Evolutionary conservation across 2,329 filamentous ascomycete species (phyloP), one percentile per base, ranked within the genome.

Genomic region (Fusarium veterinarium): DNA sequence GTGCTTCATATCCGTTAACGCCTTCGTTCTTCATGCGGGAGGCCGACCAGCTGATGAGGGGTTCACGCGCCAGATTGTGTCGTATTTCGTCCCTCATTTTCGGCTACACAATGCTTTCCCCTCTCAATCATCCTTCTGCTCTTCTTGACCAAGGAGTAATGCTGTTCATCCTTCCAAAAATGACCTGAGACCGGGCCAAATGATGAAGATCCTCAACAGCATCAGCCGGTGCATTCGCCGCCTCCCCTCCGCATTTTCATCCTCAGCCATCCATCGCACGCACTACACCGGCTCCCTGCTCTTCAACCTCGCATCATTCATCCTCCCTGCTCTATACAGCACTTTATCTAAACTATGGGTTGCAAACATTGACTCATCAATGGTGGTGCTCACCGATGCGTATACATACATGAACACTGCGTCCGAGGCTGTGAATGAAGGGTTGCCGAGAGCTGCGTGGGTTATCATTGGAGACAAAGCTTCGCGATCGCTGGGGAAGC

Each of bases 311-410:
- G 83, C 79, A 51, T 84, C 91, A 2, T 92, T 93, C 78, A 78
- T 90, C 4, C 85, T 93, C 0, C 91, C 91, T 2, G 91, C 91
- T 0, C 82, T 94, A 1, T 93, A 93, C 75, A 80, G 81, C 38
- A 94, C 91, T 0, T 85, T 94, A 0, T 88, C 87, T 53, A 93
- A 93, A 76, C 84, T 93, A 23, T 94, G 91, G 92, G 87, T 94
- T 5, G 90, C 91, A 5, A 87, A 87, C 60, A 92, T 93, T 61
- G 90, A 93, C 78, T 81, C 88, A 0, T 87, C 85, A 3, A 78
- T 80, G 72, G 79, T 82, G 12, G 79, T 80, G 4, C 80, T 80
- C 12, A 81, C 80, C 6, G 81, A 82, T 14, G 83, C 86, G 1
- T 93, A 92, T 79, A 93, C 90, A 0, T 94, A 94, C 78, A 92